phyloP scores from a whole-genome alignment of 2,329 filamentous ascomycete genomes.

The Scortechinia acanthostroma region DNA sequence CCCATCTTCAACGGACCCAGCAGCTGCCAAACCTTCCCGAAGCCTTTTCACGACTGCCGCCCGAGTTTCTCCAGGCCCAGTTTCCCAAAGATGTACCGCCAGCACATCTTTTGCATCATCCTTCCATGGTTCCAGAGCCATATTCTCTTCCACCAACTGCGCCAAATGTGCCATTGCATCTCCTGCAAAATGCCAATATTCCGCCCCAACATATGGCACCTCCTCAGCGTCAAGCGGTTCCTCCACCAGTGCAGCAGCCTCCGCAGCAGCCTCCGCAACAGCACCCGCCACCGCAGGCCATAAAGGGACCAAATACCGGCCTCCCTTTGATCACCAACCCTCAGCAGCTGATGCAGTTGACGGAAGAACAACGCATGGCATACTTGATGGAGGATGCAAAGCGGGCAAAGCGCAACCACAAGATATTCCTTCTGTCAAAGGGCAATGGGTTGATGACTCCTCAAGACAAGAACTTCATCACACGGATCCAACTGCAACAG shows the following conservation, averaged over 20 bases:
- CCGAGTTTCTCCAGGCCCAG: not conserved
- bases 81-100: not conserved
- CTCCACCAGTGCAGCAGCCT: not conserved
- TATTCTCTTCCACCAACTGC: not conserved
- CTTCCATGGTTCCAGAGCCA: not conserved
- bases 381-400: constrained; percentile 88
- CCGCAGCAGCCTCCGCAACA: not conserved
- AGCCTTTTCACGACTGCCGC: not conserved
- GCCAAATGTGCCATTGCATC: not conserved
- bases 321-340: constrained; percentile 48
- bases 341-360: constrained; percentile 68
- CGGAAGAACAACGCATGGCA: constrained; percentile 75
- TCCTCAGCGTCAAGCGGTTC: not conserved
- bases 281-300: not conserved
- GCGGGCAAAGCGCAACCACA: constrained; percentile 93
- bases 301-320: constrained; percentile 12
- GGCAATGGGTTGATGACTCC: constrained; percentile 98
- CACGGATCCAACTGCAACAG: constrained; percentile 92
- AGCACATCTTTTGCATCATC: not conserved
- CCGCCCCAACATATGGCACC: not conserved
- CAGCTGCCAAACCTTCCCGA: not conserved
- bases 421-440: constrained; percentile 86
- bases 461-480: constrained; percentile 99
- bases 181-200: not conserved
- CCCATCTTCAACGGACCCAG: not conserved